Conservation (phyloP, 2,329 filamentous ascomycete genomes). For the Colletotrichum viniferum region DNA sequence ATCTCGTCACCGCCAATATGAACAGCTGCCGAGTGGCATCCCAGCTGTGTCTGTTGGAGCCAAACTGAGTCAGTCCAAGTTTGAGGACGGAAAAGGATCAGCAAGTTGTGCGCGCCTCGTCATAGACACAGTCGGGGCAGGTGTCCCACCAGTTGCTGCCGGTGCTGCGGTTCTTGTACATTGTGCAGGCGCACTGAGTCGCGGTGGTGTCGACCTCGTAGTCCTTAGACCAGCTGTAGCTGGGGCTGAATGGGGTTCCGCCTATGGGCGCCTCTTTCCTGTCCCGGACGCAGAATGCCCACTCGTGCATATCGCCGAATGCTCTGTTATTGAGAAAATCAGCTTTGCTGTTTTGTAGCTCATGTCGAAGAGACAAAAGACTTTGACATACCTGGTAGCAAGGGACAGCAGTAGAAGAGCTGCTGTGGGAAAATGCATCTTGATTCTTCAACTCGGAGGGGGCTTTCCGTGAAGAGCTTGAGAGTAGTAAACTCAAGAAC, state of each 20-base stretch:
- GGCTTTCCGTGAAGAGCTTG: background rate
- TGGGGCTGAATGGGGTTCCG: background rate
- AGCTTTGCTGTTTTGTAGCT: background rate
- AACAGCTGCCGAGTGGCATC: constrained; percentile 6
- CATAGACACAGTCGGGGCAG: constrained; percentile 19
- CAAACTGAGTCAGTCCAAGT: background rate
- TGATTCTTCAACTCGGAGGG: background rate
- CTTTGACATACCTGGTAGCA: background rate
- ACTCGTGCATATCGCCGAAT: background rate
- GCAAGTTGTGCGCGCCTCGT: background rate
- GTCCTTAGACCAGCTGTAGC: constrained; percentile 9
- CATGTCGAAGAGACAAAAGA: background rate
- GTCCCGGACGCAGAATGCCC: background rate
- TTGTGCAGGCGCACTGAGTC: constrained; percentile 19
- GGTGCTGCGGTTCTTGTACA: constrained; percentile 19
- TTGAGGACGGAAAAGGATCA: background rate
- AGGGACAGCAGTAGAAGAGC: background rate
- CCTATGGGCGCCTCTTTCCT: background rate
- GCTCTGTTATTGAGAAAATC: background rate
- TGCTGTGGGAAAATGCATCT: background rate
- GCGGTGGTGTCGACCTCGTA: constrained; percentile 6
- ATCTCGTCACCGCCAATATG: constrained; percentile 22
- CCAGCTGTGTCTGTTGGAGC: background rate
- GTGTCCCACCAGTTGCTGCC: constrained; percentile 22
- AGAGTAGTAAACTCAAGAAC: background rate